Percentiles rank a stretch among this genome's conserved stretches.
Evolutionary conservation across 1,284 basidiomycete species (phyloP).

Genomic region (Cryptococcus jaspeensis): DNA sequence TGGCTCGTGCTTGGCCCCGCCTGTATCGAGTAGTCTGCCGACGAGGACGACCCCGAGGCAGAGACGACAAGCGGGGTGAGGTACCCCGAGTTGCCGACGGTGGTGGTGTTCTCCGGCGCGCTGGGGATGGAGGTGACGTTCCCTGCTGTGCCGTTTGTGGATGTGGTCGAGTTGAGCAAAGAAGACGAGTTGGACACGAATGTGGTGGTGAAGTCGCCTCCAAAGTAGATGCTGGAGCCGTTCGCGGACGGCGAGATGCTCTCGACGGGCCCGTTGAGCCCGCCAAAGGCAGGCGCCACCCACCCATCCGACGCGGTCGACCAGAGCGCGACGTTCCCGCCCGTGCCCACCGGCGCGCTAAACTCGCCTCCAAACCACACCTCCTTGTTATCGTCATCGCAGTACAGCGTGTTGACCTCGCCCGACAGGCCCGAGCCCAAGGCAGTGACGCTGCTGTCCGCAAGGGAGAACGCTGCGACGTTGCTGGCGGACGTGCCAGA

Average conservation of each 20-base stretch:
- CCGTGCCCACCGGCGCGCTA: conserved; percentile 47
- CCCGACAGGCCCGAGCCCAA: conserved; percentile 58
- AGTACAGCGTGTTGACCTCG: conserved; percentile 71
- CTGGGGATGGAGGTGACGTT: conserved; percentile 54
- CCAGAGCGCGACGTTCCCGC: conserved; percentile 75
- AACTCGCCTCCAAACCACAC: conserved; percentile 88
- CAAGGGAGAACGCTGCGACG: conserved; percentile 37
- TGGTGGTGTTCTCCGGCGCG: conserved; percentile 57
- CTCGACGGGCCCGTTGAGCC: conserved; percentile 74
- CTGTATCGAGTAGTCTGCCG: conserved; percentile 55
- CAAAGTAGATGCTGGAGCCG: conserved; percentile 73
- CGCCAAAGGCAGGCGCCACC: conserved; percentile 71
- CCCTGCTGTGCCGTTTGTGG: conserved; percentile 64
- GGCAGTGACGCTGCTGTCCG: conserved; percentile 22
- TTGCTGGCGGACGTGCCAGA: conserved; percentile 29
- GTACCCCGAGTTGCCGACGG: conserved; percentile 83
- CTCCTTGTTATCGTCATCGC: conserved; percentile 67
- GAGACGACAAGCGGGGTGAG: conserved; percentile 80
- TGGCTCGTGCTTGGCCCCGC: conserved; percentile 69
- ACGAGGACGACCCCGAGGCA: conserved; percentile 52
- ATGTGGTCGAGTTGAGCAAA: conserved; percentile 57
- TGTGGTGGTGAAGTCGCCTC: conserved; percentile 77
- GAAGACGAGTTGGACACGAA: conserved; percentile 62
- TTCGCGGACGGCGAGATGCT: conserved; percentile 75
- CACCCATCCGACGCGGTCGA: conserved; percentile 63